A percentile compares a stretch with the other conserved stretches of the same genome.
Evolutionary conservation across 176 grass and related monocot species (phyloP).

Genomic region (Olyra latifolia): DNA sequence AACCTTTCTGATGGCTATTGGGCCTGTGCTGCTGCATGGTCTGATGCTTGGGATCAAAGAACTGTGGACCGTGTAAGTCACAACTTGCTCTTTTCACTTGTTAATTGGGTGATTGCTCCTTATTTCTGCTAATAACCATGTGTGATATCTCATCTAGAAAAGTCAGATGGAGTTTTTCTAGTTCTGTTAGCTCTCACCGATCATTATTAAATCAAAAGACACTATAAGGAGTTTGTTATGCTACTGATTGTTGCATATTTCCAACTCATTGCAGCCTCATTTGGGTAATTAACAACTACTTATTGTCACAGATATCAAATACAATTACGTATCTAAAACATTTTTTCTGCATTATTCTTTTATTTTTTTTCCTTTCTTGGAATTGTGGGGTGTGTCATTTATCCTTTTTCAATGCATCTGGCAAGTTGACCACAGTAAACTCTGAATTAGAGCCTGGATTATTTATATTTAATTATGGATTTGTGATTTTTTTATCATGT

Average conservation of each 20-base stretch:
- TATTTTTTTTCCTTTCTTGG: not conserved
- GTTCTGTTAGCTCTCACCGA: not conserved
- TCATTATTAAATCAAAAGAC: slow-evolving; percentile 4
- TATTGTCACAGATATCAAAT: not conserved
- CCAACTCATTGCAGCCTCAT: not conserved
- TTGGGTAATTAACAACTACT: not conserved
- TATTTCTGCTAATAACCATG: slow-evolving; percentile 30
- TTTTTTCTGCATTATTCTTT: not conserved
- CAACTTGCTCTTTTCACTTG: slow-evolving; percentile 25
- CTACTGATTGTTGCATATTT: slow-evolving; percentile 17
- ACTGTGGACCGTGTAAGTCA: slow-evolving; percentile 90
- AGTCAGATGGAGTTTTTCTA: slow-evolving; percentile 19
- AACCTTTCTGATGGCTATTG: slow-evolving; percentile 63
- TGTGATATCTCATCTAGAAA: slow-evolving; percentile 19
- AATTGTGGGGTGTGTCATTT: not conserved
- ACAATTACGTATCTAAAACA: no score
- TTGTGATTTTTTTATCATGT: slow-evolving; percentile 36
- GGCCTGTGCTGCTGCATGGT: slow-evolving; percentile 92
- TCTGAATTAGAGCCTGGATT: slow-evolving; percentile 6
- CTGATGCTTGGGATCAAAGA: slow-evolving; percentile 82
- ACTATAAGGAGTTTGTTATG: not conserved
- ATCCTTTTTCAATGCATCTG: slow-evolving; percentile 3
- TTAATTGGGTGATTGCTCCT: slow-evolving; percentile 20
- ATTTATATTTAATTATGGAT: slow-evolving; percentile 18
- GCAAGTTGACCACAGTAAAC: not conserved